phyloP scores from a whole-genome alignment of 768 basidiomycete species.

The Brasilioporus rufonigricans region DNA sequence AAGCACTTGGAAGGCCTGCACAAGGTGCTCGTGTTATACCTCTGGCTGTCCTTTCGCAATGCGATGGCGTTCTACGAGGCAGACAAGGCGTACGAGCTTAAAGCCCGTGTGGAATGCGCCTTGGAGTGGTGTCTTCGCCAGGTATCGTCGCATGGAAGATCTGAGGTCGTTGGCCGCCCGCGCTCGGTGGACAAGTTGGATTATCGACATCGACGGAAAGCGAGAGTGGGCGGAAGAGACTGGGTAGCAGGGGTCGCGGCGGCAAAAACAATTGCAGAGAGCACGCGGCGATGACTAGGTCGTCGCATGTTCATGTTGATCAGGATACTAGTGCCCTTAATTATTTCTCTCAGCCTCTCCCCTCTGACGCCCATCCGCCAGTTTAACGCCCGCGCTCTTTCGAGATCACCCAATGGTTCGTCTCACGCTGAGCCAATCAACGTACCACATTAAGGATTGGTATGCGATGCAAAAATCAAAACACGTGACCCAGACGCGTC shows the following conservation, averaged over 20 bases:
- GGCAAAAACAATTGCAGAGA: slow-evolving; percentile 19
- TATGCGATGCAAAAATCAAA: slow-evolving; percentile 10
- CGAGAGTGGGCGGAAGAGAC: slow-evolving; percentile 9
- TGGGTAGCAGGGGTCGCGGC: slow-evolving; percentile 19
- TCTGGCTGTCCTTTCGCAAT: slow-evolving; percentile 80
- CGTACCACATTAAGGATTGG: too few relatives aligned
- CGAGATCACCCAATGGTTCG: not conserved
- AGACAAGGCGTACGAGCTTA: slow-evolving; percentile 48
- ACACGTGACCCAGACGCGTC: slow-evolving; percentile 13
- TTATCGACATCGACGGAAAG: slow-evolving; percentile 21
- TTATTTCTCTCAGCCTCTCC: not conserved
- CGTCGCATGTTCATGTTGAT: not conserved
- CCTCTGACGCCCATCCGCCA: not conserved
- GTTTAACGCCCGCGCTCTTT: not conserved
- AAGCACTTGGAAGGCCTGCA: slow-evolving; percentile 71
- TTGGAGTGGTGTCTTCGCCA: slow-evolving; percentile 62
- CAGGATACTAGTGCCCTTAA: not conserved
- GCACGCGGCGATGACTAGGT: not conserved
- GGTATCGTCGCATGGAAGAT: slow-evolving; percentile 29
- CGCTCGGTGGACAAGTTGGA: slow-evolving; percentile 10
- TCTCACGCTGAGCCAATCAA: too few relatives aligned
- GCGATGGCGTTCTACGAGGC: slow-evolving; percentile 65
- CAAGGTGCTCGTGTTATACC: slow-evolving; percentile 70
- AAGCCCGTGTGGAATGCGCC: slow-evolving; percentile 59
- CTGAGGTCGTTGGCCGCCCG: not conserved